Base-by-base conservation (phyloP, 1,284 basidiomycete genomes). In the Sphaerobolus stellatus region DNA sequence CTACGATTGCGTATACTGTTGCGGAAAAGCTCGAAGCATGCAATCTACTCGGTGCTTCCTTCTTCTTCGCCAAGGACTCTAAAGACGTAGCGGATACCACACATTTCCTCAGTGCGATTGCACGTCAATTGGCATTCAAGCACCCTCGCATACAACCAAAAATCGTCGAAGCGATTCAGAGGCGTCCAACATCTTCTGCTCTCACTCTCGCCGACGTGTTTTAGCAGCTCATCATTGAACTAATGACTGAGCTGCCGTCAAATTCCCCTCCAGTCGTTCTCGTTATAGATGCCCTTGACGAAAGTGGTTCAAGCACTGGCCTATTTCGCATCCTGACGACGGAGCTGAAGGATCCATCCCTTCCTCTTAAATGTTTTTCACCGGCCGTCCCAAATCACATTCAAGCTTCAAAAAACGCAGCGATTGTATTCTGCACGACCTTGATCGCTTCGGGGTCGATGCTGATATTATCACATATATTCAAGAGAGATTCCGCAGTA, bases 1-100 rank as follows among this genome's bases (percentile, higher is more conserved):
- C 61, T 9, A 59, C 59, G 2, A 54, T 62, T 34, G 56, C 61
- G 5, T 50, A 58, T 36, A 58, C 56, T 20, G 8, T 62, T 7
- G 58, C 58, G 38, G 27, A n/a, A 11, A 33, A 48, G 13, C 41
- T 52, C 2, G 52, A 54, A 4, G 16, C 30, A 20, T 30, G 36
- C 9, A 22, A 48, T 9, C 58, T 55, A 22, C 56, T 62, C 5
- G 61, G 55, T 4, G 61, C 55, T 3, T 59, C 46, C 28, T 57
- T 59, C 43, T 62, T 62, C 46, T 59, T 55, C 25, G 14, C 18
- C 11, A 36, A 54, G 66, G 25, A 28, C 22, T 27, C n/a, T 20
- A 14, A 24, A 2, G 45, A 47, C 16, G 18, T 18, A 29, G 9
- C 16, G 31, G 31, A 47, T 13, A 16, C 28, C 13, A 24, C 14